Evolutionary conservation across 192 early-diverging fungal species (phyloP).

Genomic region (Coemansia aciculifera): DNA sequence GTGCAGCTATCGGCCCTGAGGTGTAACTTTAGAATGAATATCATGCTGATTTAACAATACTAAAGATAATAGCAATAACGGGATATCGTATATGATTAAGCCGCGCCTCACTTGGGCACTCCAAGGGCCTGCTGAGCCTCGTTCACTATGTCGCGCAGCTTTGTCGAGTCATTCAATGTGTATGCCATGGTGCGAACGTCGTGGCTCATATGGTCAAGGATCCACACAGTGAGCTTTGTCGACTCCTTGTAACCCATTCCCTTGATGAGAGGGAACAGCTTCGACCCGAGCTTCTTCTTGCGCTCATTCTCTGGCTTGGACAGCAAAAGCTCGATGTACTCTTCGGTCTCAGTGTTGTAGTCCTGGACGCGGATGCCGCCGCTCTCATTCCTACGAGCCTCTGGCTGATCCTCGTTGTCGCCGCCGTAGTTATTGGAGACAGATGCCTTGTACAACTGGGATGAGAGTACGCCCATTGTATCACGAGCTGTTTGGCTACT

Average conservation of each 20-base stretch:
- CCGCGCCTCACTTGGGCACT: background rate
- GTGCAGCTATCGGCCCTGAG: background rate
- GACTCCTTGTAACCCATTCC: constrained; percentile 54
- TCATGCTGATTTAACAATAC: background rate
- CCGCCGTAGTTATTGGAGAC: background rate
- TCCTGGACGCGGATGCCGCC: constrained; percentile 29
- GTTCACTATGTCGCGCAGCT: constrained; percentile 37
- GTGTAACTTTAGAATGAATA: background rate
- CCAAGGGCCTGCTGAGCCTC: constrained; percentile 46
- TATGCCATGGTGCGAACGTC: constrained; percentile 55
- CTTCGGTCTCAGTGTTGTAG: constrained; percentile 45
- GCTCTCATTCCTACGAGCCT: background rate
- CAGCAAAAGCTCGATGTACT: constrained; percentile 51
- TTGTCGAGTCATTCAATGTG: constrained; percentile 41
- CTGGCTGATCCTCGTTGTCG: background rate
- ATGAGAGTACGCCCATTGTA: background rate
- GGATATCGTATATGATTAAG: background rate
- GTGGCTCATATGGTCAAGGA: constrained; percentile 55
- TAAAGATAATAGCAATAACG: background rate
- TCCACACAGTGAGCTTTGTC: constrained; percentile 58
- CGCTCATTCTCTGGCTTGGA: constrained; percentile 53
- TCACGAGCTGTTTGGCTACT: background rate
- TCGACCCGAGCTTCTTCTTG: constrained; percentile 57
- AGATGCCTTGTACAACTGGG: background rate
- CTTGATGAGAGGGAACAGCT: constrained; percentile 58